Base-by-base conservation (phyloP, 306 rosid genomes). In the Vigna mungo region DNA sequence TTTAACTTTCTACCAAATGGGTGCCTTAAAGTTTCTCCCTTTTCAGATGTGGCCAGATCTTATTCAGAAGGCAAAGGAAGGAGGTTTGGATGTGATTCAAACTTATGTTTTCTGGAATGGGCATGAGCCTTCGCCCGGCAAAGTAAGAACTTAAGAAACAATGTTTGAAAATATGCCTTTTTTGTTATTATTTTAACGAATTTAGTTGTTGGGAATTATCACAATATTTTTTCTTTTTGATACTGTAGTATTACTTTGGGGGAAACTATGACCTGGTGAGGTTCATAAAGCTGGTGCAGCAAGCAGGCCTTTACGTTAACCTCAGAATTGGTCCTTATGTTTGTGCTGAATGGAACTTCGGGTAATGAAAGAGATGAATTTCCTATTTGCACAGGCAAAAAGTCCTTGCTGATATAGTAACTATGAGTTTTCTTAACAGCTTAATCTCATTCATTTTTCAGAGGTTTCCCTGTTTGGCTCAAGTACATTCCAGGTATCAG, bases 81-180 rank as follows among this genome's bases (percentile, higher is more conserved):
- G 99, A 84, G 99, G 99, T 46, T 85, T 95, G 84, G 99, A 95
- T 91, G 99, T 91, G 54, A 87, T 95, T 87, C 92, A 95, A 84
- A 95, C 98, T 67, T 95, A 95, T 72, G 98, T 95, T 51, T 95
- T 95, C 84, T 95, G 99, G 99, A 95, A 95, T 91, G 99, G 99
- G 59, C 99, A 95, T 69, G 99, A 95, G 53, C 96, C 99, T 88
- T 85, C 90, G 27, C 97, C 86, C 32, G 99, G 97, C 67, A 87
- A 89, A 63, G 99, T 95, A 92, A 88, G 37, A 34, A 34, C 37
- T 34, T 34, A 34, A 34, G 80, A 56, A 69, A 68, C 36, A 71
- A 10, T 78, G 84, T 70, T 76, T 75, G 70, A 46, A 51, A 37
- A 14, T 44, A 32, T 78, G 59, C 77, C 30, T 56, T 15, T 20